phyloP scores from a whole-genome alignment of 495 filamentous ascomycete species.

The Zalerion maritima region DNA sequence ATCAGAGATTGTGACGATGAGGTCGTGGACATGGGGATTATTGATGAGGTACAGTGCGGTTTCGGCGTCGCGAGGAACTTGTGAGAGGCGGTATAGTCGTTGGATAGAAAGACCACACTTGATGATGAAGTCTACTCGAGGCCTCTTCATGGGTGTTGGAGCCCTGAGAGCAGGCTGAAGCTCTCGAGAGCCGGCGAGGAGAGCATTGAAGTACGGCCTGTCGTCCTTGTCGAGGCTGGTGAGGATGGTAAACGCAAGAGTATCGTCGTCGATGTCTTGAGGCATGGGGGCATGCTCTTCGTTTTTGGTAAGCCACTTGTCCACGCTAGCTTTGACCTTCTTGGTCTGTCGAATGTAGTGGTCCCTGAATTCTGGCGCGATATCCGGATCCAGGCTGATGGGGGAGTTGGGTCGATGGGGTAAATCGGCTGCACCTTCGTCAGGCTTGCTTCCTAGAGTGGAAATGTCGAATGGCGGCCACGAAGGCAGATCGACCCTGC shows the following conservation, averaged over 20 bases:
- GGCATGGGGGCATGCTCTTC: conserved; percentile 57
- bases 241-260: conserved; percentile 78
- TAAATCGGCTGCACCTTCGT: conserved; percentile 27
- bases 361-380: conserved; percentile 77
- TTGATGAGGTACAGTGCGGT: conserved; percentile 78
- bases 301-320: conserved; percentile 67
- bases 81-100: conserved; percentile 62
- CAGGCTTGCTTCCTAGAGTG: conserved; percentile 41
- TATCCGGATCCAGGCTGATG: conserved; percentile 78
- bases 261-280: conserved; percentile 82
- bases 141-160: conserved; percentile 40
- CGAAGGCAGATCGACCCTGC: conserved; percentile 63
- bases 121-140: conserved; percentile 51
- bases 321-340: conserved; percentile 71
- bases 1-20: conserved; percentile 73
- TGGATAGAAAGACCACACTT: conserved; percentile 65
- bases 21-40: conserved; percentile 65
- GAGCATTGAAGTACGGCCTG: conserved; percentile 59
- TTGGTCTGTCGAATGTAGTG: conserved; percentile 79
- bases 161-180: conserved; percentile 38
- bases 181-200: conserved; percentile 55
- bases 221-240: conserved; percentile 69
- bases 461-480: conserved; percentile 80
- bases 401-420: conserved; percentile 41
- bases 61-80: conserved; percentile 67